Evolutionary conservation across 1,284 basidiomycete genomes (phyloP), one percentile per base, ranked within the genome.

Genomic region (Retiboletus flavoniger): DNA sequence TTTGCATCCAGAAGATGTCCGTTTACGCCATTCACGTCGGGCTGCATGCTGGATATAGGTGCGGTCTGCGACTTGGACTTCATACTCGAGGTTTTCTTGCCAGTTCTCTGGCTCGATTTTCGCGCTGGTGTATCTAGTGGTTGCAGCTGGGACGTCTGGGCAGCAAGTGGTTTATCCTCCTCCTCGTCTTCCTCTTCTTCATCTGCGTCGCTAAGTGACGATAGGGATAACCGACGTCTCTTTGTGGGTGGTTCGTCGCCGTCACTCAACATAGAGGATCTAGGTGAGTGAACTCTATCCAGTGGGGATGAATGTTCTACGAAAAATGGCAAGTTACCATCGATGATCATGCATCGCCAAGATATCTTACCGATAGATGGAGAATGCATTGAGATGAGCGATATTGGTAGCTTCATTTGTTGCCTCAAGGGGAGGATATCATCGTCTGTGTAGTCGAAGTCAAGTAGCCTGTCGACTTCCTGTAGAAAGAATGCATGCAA

Each of bases 381-480:
- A 31, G 68, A 63, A 42, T 65, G 66, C 52, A 77, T 72, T 31
- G 78, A 79, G 47, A 78, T 74, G 53, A 74, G 71, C 32, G 80
- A 75, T 16, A 76, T 73, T 1, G 78, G 77, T 21, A 78, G 71
- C 42, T 75, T 76, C 79, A 93, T 85, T 70, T 91, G 89, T 64
- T 85, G 84, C 55, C 87, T 79, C 52, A 95, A 71, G 7, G 87
- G 87, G 35, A 77, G 68, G 45, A 91, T 81, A 67, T 90, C 82
- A 39, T 81, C 78, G 72, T 93, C 82, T 36, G 77, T 74, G 71
- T 93, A 87, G 58, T 83, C 78, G 68, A 97, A 89, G 72, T 93
- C 87, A 13, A 89, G 76, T 26, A 96, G 75, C 64, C 83, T 82
- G 47, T 82, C 83, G 46, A 80, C 78, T 69, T 93, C 91, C 89